phyloP scores from a whole-genome alignment of 1,284 basidiomycete species.

The Cryptococcus floricola region DNA sequence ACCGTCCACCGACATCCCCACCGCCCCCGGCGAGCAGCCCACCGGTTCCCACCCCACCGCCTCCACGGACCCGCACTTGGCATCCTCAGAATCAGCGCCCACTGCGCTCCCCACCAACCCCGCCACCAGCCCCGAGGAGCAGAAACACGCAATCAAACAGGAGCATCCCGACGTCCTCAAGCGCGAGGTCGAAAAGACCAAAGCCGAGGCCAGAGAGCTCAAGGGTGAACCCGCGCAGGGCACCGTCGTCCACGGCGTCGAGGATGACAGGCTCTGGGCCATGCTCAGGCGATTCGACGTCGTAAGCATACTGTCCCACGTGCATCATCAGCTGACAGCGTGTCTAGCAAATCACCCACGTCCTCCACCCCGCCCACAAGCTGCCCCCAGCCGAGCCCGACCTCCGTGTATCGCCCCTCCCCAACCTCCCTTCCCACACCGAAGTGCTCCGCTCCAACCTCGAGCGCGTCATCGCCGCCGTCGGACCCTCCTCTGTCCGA shows the following conservation, averaged over 20 bases:
- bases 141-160: conserved; percentile 34
- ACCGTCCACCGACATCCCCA: neutral
- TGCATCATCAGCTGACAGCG: neutral
- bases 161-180: conserved; percentile 39
- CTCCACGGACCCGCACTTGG: conserved; percentile 30
- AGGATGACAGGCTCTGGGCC: conserved; percentile 49
- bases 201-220: conserved; percentile 44
- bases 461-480: conserved; percentile 55
- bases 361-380: conserved; percentile 37
- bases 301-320: conserved; percentile 24
- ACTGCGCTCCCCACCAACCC: conserved; percentile 45
- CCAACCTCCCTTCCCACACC: conserved; percentile 48
- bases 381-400: conserved; percentile 48
- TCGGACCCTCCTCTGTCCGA: conserved; percentile 52
- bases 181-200: conserved; percentile 48
- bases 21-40: conserved; percentile 1
- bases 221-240: conserved; percentile 41
- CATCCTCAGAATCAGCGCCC: conserved; percentile 30
- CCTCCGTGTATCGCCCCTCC: conserved; percentile 45
- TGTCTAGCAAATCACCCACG: conserved; percentile 49
- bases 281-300: conserved; percentile 49
- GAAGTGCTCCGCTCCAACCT: conserved; percentile 53
- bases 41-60: conserved; percentile 17
- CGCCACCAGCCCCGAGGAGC: conserved; percentile 39
- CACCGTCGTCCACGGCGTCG: conserved; percentile 47